Evolutionary conservation across 306 rosid species (phyloP), one percentile per base, ranked within the genome.

Genomic region (Corylus avellana): DNA sequence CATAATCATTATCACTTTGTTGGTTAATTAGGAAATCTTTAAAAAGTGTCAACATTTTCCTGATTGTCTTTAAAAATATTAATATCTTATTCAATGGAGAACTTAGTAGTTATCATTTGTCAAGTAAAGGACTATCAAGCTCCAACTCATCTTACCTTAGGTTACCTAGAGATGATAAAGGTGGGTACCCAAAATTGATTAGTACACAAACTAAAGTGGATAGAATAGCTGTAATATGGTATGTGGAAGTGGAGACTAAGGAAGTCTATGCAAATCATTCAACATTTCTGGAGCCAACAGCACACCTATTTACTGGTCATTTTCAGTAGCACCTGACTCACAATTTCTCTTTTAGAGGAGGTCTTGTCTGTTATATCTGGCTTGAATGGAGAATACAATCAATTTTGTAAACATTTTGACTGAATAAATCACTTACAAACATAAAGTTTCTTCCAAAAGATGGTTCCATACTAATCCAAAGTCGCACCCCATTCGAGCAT

Each of bases 1-100:
- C 37, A 51, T 10, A 35, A 48, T 42, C 48, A 35, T 3, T 57
- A 11, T 3, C 13, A 44, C 50, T 17, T 67, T 14, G 72, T 42
- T 18, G 13, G n/a, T 42, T 42, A 67, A 42, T 46, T 47, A 64
- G 49, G 11, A 8, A 44, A 7, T 18, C 63, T 58, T 58, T 29
- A 77, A 49, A 57, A 59, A 84, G 58, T 76, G 53, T 56, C n/a
- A 56, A 77, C 32, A 7, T 48, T 62, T 13, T 62, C 16, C 44
- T 4, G 12, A 48, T 46, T 48, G 51, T 48, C 14, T 58, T 12
- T 0, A 16, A 75, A 22, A 47, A 22, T 46, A 18, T n/a, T 61
- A 78, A 64, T n/a, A 47, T 13, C 8, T 48, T 14, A 77, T 53
- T 54, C 46, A 53, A 44, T 44, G 64, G 32, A 55, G 68, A 57